A percentile compares a stretch with the other conserved stretches of the same genome.
phyloP scores from a whole-genome alignment of 345 rosid species.

The Euphorbia tirucalli region DNA sequence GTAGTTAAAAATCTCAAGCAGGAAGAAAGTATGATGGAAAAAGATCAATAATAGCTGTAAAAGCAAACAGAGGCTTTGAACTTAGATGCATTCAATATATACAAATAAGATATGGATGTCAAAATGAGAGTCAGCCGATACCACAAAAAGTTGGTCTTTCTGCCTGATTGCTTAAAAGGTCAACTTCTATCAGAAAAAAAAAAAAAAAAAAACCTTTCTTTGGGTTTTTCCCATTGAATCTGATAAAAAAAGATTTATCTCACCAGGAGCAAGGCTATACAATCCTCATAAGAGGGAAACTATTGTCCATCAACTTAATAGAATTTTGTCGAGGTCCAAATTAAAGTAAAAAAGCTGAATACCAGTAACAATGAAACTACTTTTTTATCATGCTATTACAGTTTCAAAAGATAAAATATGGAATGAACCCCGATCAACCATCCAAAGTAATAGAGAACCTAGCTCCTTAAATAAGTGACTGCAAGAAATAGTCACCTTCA shows the following conservation, averaged over 20 bases:
- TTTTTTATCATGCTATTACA: neutral
- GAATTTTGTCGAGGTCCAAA: neutral
- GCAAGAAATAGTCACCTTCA: slow-evolving; percentile 58
- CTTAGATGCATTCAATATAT: slow-evolving; percentile 4
- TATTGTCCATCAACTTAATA: neutral
- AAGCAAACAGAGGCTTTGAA: neutral
- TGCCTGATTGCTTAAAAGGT: neutral
- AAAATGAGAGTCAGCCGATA: neutral
- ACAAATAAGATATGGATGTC: neutral
- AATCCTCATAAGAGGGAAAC: neutral
- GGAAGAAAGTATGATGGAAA: slow-evolving; percentile 8
- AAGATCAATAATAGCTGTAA: neutral
- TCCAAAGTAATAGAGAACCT: neutral
- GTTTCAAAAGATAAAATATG: neutral
- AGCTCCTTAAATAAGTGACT: slow-evolving; percentile 11
- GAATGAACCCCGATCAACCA: slow-evolving; percentile 5
- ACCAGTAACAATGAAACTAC: neutral
- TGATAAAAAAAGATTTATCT: neutral
- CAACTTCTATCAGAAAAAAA: too few species aligned
- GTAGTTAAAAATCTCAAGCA: slow-evolving; percentile 6
- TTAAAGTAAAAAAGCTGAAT: neutral
- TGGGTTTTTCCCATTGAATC: neutral
- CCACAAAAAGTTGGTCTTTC: neutral
- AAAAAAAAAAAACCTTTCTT: neutral
- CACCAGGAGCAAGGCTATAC: neutral